Percentiles rank a stretch among this genome's conserved stretches.
Evolutionary conservation across 805 yeast species (phyloP).

Genomic region (Scheffersomyces stipitis): DNA sequence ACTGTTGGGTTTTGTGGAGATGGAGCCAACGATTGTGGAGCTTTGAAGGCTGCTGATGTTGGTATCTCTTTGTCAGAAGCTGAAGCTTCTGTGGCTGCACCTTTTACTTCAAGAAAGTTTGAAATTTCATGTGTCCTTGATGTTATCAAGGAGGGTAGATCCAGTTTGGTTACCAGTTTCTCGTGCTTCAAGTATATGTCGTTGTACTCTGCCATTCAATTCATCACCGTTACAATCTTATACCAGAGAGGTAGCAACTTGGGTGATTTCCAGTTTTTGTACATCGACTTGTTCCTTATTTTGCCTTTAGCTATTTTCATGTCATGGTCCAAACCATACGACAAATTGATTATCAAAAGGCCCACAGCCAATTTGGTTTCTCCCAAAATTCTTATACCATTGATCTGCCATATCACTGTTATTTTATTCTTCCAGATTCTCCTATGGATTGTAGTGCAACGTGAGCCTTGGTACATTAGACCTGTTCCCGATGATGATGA

Average conservation of each 20-base stretch:
- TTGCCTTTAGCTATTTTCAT: constrained; percentile 93
- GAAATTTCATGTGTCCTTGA: constrained; percentile 91
- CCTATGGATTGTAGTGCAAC: constrained; percentile 62
- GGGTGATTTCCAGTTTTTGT: constrained; percentile 95
- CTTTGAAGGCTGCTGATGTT: constrained; percentile 95
- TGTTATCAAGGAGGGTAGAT: constrained; percentile 92
- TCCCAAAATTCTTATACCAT: constrained; percentile 79
- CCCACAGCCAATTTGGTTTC: constrained; percentile 95
- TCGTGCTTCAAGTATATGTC: constrained; percentile 98
- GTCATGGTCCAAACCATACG: constrained; percentile 94
- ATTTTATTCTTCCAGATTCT: constrained; percentile 63
- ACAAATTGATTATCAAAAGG: constrained; percentile 59
- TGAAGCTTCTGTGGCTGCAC: constrained; percentile 98
- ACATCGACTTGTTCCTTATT: constrained; percentile 87
- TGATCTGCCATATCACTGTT: constrained; percentile 73
- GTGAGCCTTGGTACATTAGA: constrained; percentile 69
- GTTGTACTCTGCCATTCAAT: constrained; percentile 93
- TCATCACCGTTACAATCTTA: constrained; percentile 78
- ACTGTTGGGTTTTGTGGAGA: constrained; percentile 98
- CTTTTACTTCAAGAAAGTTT: constrained; percentile 87
- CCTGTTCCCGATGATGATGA: constrained; percentile 77
- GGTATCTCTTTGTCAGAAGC: constrained; percentile 96
- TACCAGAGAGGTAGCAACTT: constrained; percentile 88
- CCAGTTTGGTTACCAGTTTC: constrained; percentile 91
- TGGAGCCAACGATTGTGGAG: constrained; percentile 99